A percentile compares a stretch with the other conserved stretches of the same genome.
phyloP scores from a whole-genome alignment of 2,329 filamentous ascomycete genomes.

The Cladosporium sp. region DNA sequence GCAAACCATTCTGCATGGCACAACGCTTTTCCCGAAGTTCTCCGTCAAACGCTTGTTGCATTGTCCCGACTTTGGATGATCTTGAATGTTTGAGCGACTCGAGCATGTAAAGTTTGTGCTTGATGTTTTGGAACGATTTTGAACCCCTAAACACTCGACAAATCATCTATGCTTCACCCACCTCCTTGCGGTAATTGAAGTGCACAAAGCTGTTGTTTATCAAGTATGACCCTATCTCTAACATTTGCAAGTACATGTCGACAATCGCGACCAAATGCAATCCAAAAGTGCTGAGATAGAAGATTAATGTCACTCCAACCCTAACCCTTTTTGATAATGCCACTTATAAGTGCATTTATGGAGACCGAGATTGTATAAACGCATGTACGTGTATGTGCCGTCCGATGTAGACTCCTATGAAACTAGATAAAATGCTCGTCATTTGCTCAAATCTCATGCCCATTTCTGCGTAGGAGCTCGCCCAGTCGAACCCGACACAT shows the following conservation, averaged over 20 bases:
- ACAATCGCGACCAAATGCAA: background rate
- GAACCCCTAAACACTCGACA: background rate
- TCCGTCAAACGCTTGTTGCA: background rate
- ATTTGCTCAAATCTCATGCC: background rate
- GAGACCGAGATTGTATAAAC: background rate
- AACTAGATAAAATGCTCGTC: background rate
- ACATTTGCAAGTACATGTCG: too few relatives aligned
- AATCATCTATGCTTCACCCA: background rate
- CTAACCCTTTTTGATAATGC: background rate
- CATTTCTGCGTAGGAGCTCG: background rate
- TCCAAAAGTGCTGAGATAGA: background rate
- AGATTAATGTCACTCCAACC: background rate
- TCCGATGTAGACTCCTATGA: background rate
- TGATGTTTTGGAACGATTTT: background rate
- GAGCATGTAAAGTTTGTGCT: background rate
- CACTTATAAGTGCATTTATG: background rate
- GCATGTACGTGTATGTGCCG: background rate
- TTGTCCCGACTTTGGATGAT: too few relatives aligned
- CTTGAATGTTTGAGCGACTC: too few relatives aligned
- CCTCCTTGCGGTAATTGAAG: background rate
- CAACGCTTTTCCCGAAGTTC: background rate
- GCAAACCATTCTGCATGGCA: background rate
- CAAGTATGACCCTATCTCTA: background rate
- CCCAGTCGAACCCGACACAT: conserved; percentile 19
- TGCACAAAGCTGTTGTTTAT: background rate